Evolutionary conservation across 345 rosid species (phyloP).

Genomic region (Stellera chamaejasme): DNA sequence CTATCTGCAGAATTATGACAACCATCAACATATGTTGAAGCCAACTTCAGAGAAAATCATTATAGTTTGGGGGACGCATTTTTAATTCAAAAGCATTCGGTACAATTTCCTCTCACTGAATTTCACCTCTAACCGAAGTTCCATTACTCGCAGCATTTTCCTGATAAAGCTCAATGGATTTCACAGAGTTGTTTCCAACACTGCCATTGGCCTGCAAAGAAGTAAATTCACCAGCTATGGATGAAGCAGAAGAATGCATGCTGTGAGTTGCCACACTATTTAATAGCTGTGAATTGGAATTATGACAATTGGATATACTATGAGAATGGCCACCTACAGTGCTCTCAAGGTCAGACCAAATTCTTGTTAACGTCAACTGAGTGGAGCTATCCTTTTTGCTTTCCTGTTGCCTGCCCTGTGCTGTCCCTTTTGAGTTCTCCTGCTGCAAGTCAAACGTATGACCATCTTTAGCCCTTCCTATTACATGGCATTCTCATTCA

Average conservation of each 20-base stretch:
- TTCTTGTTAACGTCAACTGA: slow-evolving; percentile 38
- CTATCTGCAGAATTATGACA: slow-evolving; percentile 20
- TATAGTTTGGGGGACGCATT: slow-evolving; percentile 5
- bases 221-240: slow-evolving; percentile 15
- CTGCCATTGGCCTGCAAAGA: slow-evolving; percentile 18
- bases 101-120: slow-evolving; percentile 8
- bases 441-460: slow-evolving; percentile 8
- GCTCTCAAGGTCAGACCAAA: slow-evolving; percentile 36
- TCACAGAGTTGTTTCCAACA: slow-evolving; percentile 12
- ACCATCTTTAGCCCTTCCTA: slow-evolving; percentile 18
- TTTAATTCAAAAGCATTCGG: slow-evolving; percentile 3
- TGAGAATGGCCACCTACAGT: slow-evolving; percentile 30
- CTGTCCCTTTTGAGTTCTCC: slow-evolving; percentile 18
- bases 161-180: slow-evolving; percentile 19
- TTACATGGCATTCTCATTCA: slow-evolving; percentile 15
- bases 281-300: slow-evolving; percentile 15
- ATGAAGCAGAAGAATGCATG: slow-evolving; percentile 21
- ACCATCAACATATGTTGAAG: slow-evolving; percentile 12
- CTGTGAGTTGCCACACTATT: slow-evolving; percentile 10
- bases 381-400: slow-evolving; percentile 25
- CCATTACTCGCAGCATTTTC: slow-evolving; percentile 11
- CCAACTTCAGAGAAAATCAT: slow-evolving; percentile 10
- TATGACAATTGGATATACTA: slow-evolving; percentile 14
- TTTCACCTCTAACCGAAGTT: slow-evolving; percentile 1
- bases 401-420: slow-evolving; percentile 15